Conservation (phyloP, 2,329 filamentous ascomycete genomes). For the Emydomyces testavorans region DNA sequence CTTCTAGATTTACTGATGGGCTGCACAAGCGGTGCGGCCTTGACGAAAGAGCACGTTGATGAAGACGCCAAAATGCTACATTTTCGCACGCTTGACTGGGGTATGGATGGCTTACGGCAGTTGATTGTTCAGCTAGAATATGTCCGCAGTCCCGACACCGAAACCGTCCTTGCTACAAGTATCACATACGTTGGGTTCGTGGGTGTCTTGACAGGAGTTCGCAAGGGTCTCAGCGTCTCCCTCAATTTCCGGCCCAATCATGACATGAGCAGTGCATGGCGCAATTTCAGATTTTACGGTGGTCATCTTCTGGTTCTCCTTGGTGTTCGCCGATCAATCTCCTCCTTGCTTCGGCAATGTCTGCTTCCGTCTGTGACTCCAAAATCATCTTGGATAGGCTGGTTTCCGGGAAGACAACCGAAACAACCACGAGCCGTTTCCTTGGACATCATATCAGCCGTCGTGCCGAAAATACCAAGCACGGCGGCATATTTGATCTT, state of each 20-base stretch:
- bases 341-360: slow-evolving; percentile 39
- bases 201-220: slow-evolving; percentile 41
- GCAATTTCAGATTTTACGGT: slow-evolving; percentile 16
- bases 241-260: slow-evolving; percentile 38
- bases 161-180: slow-evolving; percentile 35
- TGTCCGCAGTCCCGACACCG: slow-evolving; percentile 26
- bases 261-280: slow-evolving; percentile 17
- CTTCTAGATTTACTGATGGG: slow-evolving; percentile 53
- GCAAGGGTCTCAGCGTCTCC: slow-evolving; percentile 37
- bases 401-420: background rate
- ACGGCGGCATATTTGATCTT: slow-evolving; percentile 49
- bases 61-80: slow-evolving; percentile 25
- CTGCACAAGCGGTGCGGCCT: slow-evolving; percentile 48
- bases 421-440: slow-evolving; percentile 3
- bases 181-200: slow-evolving; percentile 43
- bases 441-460: slow-evolving; percentile 22
- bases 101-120: slow-evolving; percentile 41
- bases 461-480: slow-evolving; percentile 32
- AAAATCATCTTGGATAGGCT: background rate
- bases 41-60: slow-evolving; percentile 16
- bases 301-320: slow-evolving; percentile 42
- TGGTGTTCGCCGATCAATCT: slow-evolving; percentile 44
- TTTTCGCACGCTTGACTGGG: slow-evolving; percentile 43
- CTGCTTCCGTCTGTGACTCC: slow-evolving; percentile 26
- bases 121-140: slow-evolving; percentile 45